phyloP scores from a whole-genome alignment of 2,329 filamentous ascomycete genomes.

The Talaromyces sp. region DNA sequence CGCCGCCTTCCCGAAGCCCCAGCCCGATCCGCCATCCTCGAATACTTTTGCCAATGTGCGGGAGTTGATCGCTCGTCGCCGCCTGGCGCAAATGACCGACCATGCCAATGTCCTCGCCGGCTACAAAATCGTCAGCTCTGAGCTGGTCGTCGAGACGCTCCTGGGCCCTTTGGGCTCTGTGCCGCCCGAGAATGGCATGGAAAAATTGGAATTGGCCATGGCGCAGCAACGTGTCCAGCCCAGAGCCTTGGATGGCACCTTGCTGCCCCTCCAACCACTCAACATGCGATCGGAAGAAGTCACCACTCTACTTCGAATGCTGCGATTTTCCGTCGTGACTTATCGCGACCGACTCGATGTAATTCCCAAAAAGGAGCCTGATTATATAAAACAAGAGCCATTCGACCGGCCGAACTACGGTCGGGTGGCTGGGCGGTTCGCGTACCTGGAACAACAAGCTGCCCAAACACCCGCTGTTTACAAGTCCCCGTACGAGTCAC shows the following conservation, averaged over 20 bases:
- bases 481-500: slow-evolving; percentile 43
- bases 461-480: slow-evolving; percentile 39
- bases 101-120: slow-evolving; percentile 45
- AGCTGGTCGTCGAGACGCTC: slow-evolving; percentile 43
- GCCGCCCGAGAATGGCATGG: slow-evolving; percentile 39
- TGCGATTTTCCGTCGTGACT: slow-evolving; percentile 42
- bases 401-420: slow-evolving; percentile 29
- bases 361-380: slow-evolving; percentile 38
- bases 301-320: slow-evolving; percentile 41
- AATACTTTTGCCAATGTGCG: slow-evolving; percentile 42
- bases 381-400: slow-evolving; percentile 31
- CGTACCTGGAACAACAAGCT: slow-evolving; percentile 39
- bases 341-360: slow-evolving; percentile 39
- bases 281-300: slow-evolving; percentile 45
- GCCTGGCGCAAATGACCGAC: slow-evolving; percentile 43
- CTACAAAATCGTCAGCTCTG: slow-evolving; percentile 42
- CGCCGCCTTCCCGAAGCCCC: slow-evolving; percentile 19
- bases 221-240: slow-evolving; percentile 42
- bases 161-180: slow-evolving; percentile 41
- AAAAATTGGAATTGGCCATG: slow-evolving; percentile 44
- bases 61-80: slow-evolving; percentile 41
- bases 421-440: slow-evolving; percentile 37
- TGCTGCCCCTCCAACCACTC: slow-evolving; percentile 38
- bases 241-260: slow-evolving; percentile 36
- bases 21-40: slow-evolving; percentile 22